phyloP scores from a whole-genome alignment of 805 yeast genomes.

The Sugiyamaella smithiae region DNA sequence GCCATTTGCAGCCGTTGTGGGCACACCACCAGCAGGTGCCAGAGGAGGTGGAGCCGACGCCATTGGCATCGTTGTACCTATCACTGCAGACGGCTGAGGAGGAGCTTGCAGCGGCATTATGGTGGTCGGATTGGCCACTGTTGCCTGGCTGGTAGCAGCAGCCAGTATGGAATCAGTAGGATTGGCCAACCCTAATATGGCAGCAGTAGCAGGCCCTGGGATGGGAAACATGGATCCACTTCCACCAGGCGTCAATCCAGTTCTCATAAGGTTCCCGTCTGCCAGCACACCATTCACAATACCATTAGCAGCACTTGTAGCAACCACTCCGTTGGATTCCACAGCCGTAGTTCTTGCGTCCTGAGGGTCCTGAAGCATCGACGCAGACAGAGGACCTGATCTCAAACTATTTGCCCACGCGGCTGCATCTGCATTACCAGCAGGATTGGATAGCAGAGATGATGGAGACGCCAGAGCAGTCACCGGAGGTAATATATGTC shows the following conservation, averaged over 20 bases:
- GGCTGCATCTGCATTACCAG: conserved; percentile 13
- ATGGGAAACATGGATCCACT: conserved; percentile 34
- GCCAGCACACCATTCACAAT: neutral
- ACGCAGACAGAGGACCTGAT: conserved; percentile 38
- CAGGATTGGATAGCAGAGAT: conserved; percentile 22
- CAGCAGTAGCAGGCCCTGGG: conserved; percentile 37
- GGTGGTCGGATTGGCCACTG: neutral
- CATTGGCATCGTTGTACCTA: neutral
- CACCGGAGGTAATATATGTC: conserved; percentile 29
- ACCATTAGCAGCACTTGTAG: neutral
- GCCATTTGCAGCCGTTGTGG: neutral
- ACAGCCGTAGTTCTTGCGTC: conserved; percentile 12
- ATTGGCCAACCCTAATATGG: conserved; percentile 37
- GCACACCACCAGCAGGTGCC: neutral
- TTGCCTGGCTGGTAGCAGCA: neutral
- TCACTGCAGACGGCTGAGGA: neutral
- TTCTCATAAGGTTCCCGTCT: conserved; percentile 36
- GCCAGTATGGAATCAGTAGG: neutral
- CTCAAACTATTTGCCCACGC: conserved; percentile 28
- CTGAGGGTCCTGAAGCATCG: conserved; percentile 36
- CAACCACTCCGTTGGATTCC: conserved; percentile 26
- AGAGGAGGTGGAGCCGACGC: neutral
- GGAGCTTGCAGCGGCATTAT: conserved; percentile 10
- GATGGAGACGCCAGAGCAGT: conserved; percentile 30
- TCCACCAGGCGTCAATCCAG: conserved; percentile 39